A percentile compares a stretch with the other conserved stretches of the same genome.
phyloP scores from a whole-genome alignment of 345 rosid species.

The Mangifera indica region DNA sequence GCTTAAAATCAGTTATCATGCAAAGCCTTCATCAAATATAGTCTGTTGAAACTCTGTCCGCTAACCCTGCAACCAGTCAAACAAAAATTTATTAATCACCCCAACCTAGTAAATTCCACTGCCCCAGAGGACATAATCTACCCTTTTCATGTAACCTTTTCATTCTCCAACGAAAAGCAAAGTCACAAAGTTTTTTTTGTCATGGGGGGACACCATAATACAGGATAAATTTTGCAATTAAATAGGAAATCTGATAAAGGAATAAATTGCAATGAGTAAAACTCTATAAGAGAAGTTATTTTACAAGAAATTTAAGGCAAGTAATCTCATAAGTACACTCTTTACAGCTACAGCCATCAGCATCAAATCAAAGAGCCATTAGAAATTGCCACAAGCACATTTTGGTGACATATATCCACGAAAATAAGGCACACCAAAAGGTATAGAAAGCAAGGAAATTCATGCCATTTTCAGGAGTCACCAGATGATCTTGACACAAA shows the following conservation, averaged over 20 bases:
- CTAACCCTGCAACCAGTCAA: conserved; percentile 65
- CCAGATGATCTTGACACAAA: neutral
- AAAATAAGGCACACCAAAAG: neutral
- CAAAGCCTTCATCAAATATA: conserved; percentile 80
- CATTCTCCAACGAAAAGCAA: neutral
- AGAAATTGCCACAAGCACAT: neutral
- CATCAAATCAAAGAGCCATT: neutral
- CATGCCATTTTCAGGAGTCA: neutral
- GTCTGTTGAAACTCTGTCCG: conserved; percentile 88
- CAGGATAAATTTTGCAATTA: neutral
- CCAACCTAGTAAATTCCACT: neutral
- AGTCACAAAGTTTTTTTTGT: too few species aligned
- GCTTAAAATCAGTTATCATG: conserved; percentile 54
- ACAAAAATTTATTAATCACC: neutral
- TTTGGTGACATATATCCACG: neutral
- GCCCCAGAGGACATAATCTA: neutral
- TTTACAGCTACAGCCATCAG: neutral
- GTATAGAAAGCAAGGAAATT: neutral
- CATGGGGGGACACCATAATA: neutral
- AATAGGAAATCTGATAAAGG: neutral
- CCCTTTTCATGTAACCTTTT: neutral
- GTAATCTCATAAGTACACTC: neutral
- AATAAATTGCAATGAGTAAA: neutral
- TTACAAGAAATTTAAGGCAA: neutral
- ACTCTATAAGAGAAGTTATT: neutral